These are phyloP conservation scores for Brassica carinata DNA, from an alignment of 345 rosid genomes.

Conservation along the genomic window DNA sequence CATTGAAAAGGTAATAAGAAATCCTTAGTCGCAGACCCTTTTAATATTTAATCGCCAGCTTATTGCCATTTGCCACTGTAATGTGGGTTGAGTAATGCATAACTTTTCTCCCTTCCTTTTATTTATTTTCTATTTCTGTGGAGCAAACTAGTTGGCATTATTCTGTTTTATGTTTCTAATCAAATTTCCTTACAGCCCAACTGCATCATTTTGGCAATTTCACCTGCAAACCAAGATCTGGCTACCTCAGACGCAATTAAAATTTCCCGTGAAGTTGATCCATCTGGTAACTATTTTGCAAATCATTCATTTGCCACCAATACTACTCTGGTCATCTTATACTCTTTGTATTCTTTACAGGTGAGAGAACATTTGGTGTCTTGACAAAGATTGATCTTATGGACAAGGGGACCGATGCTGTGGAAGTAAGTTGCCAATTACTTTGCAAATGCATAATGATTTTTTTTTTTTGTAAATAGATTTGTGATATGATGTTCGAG, in stretches of 20 bases:
- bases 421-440: slow-evolving; percentile 68
- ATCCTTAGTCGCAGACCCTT: slow-evolving; percentile 9
- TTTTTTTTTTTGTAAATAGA: not conserved
- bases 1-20: slow-evolving; percentile 84
- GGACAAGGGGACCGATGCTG: slow-evolving; percentile 99
- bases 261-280: slow-evolving; percentile 98
- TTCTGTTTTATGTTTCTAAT: slow-evolving; percentile 22
- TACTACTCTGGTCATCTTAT: slow-evolving; percentile 18
- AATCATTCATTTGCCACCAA: slow-evolving; percentile 14
- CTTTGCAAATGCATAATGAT: not conserved
- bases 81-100: slow-evolving; percentile 16
- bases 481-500: slow-evolving; percentile 14
- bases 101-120: not conserved
- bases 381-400: slow-evolving; percentile 98
- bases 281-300: slow-evolving; percentile 61
- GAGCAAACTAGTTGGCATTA: slow-evolving; percentile 4
- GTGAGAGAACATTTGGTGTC: slow-evolving; percentile 97
- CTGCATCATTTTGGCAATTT: slow-evolving; percentile 93
- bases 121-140: not conserved
- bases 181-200: slow-evolving; percentile 70
- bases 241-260: slow-evolving; percentile 99
- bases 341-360: slow-evolving; percentile 48
- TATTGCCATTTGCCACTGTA: slow-evolving; percentile 9
- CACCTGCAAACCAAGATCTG: slow-evolving; percentile 99
- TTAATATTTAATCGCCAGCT: not conserved